Percentiles rank a stretch among this genome's conserved stretches.
Conservation (phyloP, 805 yeast species). For the Suhomyces sp. region DNA sequence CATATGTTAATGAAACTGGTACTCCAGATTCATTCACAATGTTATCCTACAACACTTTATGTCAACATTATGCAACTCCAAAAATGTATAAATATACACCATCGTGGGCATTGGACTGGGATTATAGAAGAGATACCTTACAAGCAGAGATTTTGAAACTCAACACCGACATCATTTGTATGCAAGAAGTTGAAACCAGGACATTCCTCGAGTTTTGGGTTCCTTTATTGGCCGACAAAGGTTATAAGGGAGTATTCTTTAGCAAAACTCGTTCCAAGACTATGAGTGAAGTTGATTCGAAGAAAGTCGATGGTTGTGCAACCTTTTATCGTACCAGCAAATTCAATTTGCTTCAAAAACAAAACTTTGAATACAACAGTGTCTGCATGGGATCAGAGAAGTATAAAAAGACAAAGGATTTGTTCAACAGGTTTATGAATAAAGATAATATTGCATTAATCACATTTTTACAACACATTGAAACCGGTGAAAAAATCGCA, state of each 20-base stretch:
- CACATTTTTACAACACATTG: slow-evolving; percentile 66
- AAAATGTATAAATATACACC: slow-evolving; percentile 93
- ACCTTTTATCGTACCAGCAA: slow-evolving; percentile 71
- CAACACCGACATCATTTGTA: slow-evolving; percentile 76
- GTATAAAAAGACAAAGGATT: slow-evolving; percentile 89
- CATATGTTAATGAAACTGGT: slow-evolving; percentile 27
- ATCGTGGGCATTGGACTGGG: slow-evolving; percentile 96
- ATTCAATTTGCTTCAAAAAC: slow-evolving; percentile 69
- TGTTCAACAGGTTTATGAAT: slow-evolving; percentile 92
- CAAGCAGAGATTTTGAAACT: slow-evolving; percentile 66
- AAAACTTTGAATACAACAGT: slow-evolving; percentile 76
- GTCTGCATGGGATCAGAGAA: slow-evolving; percentile 78
- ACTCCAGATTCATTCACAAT: slow-evolving; percentile 57
- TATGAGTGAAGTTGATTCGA: slow-evolving; percentile 74
- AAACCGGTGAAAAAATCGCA: slow-evolving; percentile 68
- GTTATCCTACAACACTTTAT: slow-evolving; percentile 84
- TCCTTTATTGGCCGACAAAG: slow-evolving; percentile 66
- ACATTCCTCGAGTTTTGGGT: slow-evolving; percentile 85
- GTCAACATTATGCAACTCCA: slow-evolving; percentile 94
- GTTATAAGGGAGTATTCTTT: slow-evolving; percentile 79
- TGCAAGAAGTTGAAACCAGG: slow-evolving; percentile 92
- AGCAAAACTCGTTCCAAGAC: slow-evolving; percentile 92
- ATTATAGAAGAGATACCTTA: slow-evolving; percentile 74
- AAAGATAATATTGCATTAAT: slow-evolving; percentile 90
- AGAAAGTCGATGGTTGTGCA: slow-evolving; percentile 98